Conservation (phyloP, 345 rosid genomes). For the Firmiana major region DNA sequence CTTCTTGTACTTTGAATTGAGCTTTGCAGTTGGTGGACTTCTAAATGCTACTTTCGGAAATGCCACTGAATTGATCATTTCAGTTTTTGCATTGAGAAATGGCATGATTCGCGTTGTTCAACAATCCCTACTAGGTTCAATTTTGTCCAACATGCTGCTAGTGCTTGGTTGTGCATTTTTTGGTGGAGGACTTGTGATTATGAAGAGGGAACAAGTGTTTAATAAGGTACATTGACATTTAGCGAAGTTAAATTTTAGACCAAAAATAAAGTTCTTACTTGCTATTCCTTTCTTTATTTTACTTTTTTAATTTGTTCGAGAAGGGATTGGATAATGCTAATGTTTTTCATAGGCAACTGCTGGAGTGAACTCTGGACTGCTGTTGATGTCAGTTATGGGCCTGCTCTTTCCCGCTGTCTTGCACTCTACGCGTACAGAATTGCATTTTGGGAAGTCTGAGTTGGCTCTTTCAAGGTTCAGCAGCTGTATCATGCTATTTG, state of each 20-base stretch:
- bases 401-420: conserved; percentile 88
- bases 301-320: not conserved
- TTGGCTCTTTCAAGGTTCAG: conserved; percentile 90
- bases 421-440: conserved; percentile 81
- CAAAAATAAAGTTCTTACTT: not conserved
- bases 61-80: conserved; percentile 87
- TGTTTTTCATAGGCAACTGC: conserved; percentile 61
- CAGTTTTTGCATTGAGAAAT: conserved; percentile 64
- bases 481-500: conserved; percentile 86
- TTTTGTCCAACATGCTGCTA: conserved; percentile 87
- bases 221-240: conserved; percentile 47
- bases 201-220: conserved; percentile 69
- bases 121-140: conserved; percentile 78
- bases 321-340: conserved; percentile 23
- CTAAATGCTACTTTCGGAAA: conserved; percentile 92
- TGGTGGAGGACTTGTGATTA: conserved; percentile 66
- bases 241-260: not conserved
- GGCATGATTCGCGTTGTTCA: conserved; percentile 92
- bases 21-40: conserved; percentile 80
- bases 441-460: conserved; percentile 86
- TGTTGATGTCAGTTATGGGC: conserved; percentile 97
- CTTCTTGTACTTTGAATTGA: conserved; percentile 11
- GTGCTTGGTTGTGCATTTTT: conserved; percentile 97
- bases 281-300: not conserved
- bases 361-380: conserved; percentile 72